Percentiles rank a stretch among this genome's conserved stretches.
These are phyloP conservation scores for Mortierella sp. DNA, from an alignment of 371 early-diverging fungal genomes.

Conservation along the genomic window DNA sequence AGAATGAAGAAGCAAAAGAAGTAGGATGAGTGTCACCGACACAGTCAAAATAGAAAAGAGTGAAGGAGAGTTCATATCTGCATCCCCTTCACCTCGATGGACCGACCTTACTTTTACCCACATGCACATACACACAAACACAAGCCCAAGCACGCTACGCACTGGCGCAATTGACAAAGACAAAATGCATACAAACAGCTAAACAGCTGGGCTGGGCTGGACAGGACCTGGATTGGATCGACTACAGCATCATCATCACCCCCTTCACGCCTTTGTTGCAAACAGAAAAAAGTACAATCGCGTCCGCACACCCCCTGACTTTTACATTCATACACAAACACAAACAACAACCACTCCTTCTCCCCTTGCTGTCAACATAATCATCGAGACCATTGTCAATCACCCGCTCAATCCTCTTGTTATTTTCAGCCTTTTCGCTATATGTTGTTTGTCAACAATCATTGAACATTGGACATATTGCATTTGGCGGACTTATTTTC, in stretches of 20 bases:
- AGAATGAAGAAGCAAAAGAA: not conserved
- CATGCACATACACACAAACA: not conserved
- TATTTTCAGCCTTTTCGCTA: not conserved
- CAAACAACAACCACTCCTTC: not conserved
- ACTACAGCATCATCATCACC: not conserved
- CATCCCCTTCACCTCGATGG: not conserved
- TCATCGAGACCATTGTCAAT: not conserved
- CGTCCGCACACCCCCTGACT: not conserved
- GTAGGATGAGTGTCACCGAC: not conserved
- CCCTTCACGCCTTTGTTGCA: not conserved
- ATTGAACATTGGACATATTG: not conserved
- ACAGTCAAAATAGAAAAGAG: not conserved
- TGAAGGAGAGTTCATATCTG: not conserved
- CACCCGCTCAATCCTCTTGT: constrained; percentile 3
- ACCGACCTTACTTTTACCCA: not conserved
- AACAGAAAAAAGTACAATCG: not conserved
- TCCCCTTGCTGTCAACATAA: not conserved
- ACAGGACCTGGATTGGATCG: not conserved
- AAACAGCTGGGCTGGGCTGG: constrained; percentile 5
- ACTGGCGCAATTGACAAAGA: not conserved
- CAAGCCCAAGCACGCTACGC: not conserved
- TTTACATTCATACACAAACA: not conserved
- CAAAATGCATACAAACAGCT: not conserved
- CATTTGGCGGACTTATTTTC: not conserved
- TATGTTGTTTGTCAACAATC: not conserved